Conservation (phyloP, 176 grass and related monocot species). For the Themeda triandra region DNA sequence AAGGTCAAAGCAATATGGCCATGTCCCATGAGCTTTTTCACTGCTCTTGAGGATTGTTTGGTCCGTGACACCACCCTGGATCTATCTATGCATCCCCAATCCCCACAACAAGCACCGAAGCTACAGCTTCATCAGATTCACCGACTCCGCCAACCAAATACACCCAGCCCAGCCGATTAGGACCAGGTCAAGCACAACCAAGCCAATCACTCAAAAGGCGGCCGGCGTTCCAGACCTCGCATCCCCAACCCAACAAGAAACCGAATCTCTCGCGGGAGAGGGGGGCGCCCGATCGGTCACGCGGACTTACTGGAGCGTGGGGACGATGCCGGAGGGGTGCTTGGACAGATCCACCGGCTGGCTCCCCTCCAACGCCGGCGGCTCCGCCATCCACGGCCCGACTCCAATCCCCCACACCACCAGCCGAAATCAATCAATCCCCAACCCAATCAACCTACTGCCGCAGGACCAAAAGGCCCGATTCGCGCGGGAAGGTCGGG, state of each 20-base stretch:
- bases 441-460: neutral
- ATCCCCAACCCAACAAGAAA: neutral
- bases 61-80: neutral
- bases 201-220: neutral
- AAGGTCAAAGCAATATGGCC: neutral
- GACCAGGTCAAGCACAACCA: neutral
- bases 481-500: slow-evolving; percentile 25
- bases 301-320: neutral
- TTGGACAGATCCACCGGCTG: too few relatives aligned
- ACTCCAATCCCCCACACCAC: neutral
- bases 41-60: neutral
- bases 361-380: slow-evolving; percentile 3
- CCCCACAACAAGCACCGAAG: neutral
- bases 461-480: neutral
- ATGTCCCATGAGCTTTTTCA: neutral
- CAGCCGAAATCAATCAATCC: neutral
- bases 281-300: neutral
- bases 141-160: neutral
- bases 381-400: slow-evolving; percentile 40
- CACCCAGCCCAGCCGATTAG: neutral
- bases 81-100: neutral
- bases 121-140: neutral
- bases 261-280: neutral
- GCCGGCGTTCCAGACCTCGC: neutral
- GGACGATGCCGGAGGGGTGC: too few relatives aligned